A percentile compares a stretch with the other conserved stretches of the same genome.
Conservation (phyloP, 192 early-diverging fungal species). For the Coemansia sp. region DNA sequence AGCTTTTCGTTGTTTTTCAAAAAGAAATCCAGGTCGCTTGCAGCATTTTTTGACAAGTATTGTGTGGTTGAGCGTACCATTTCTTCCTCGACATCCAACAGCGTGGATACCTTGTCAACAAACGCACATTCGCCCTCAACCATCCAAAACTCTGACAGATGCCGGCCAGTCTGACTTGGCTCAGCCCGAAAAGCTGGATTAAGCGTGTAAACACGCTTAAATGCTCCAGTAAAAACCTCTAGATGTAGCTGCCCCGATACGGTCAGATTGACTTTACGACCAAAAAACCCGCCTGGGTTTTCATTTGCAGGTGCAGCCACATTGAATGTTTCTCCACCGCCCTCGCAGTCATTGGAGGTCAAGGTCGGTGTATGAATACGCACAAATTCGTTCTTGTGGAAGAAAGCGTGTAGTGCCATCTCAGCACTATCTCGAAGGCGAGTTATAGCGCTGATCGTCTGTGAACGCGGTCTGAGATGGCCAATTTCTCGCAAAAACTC, state of each 20-base stretch:
- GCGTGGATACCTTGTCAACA: conserved; percentile 57
- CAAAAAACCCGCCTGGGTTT: conserved; percentile 59
- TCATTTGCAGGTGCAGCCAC: conserved; percentile 24
- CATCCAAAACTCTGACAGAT: conserved; percentile 95
- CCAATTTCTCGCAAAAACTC: conserved; percentile 77
- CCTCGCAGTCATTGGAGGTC: conserved; percentile 86
- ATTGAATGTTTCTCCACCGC: conserved; percentile 81
- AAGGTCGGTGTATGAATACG: conserved; percentile 78
- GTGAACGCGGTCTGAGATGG: conserved; percentile 72
- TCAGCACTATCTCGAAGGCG: conserved; percentile 68
- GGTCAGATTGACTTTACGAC: conserved; percentile 69
- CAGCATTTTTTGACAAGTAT: conserved; percentile 55
- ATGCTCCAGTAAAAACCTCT: conserved; percentile 67
- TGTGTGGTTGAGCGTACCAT: conserved; percentile 59
- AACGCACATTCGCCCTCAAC: conserved; percentile 84
- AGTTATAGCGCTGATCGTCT: conserved; percentile 69
- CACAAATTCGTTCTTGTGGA: conserved; percentile 68
- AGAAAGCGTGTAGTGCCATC: conserved; percentile 70
- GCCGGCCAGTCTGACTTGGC: conserved; percentile 72
- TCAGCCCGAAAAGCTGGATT: conserved; percentile 85
- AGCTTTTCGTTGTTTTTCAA: conserved; percentile 56
- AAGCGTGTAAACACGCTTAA: conserved; percentile 78
- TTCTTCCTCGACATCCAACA: conserved; percentile 71
- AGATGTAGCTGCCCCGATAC: conserved; percentile 87
- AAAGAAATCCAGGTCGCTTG: conserved; percentile 56